Conservation (phyloP, 2,329 filamentous ascomycete species). For the Teratosphaeria gauchensis region DNA sequence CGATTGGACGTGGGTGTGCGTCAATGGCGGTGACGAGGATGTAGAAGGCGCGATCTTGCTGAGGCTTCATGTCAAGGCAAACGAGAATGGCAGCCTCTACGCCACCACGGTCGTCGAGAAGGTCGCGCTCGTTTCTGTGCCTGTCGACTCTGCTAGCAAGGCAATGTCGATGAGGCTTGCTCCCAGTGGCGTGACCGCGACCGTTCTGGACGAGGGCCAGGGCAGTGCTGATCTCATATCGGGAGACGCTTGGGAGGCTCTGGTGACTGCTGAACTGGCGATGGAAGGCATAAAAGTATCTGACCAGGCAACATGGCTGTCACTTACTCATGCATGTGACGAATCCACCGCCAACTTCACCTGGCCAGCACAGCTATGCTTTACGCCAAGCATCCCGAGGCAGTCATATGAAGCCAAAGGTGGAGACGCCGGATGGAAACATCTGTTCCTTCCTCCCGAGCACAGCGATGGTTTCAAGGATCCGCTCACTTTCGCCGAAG, state of each 20-base stretch:
- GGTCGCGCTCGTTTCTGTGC: not conserved
- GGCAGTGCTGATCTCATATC: not conserved
- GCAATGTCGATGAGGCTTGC: not conserved
- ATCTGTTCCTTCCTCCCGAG: slow-evolving; percentile 12
- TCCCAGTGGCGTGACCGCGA: not conserved
- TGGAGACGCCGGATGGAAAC: slow-evolving; percentile 9
- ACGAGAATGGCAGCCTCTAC: slow-evolving; percentile 5
- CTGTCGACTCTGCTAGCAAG: not conserved
- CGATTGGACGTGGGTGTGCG: slow-evolving; percentile 7
- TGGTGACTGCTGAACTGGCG: slow-evolving; percentile 3
- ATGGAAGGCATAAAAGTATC: slow-evolving; percentile 7
- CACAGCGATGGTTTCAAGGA: slow-evolving; percentile 22
- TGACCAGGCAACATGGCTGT: slow-evolving; percentile 2
- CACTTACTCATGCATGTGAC: not conserved
- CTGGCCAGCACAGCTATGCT: slow-evolving; percentile 18
- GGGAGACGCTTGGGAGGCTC: slow-evolving; percentile 6
- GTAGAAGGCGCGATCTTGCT: not conserved
- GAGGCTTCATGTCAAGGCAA: slow-evolving; percentile 3
- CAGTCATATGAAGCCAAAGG: too few species aligned
- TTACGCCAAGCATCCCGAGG: not conserved
- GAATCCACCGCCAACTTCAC: not conserved
- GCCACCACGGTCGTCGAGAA: slow-evolving; percentile 1
- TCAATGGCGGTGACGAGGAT: not conserved
- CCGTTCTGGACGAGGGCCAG: not conserved
- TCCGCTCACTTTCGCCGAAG: slow-evolving; percentile 18